These are phyloP conservation scores for Cyberlindnera mycetangii DNA, from an alignment of 805 yeast species.

Conservation along the genomic window DNA sequence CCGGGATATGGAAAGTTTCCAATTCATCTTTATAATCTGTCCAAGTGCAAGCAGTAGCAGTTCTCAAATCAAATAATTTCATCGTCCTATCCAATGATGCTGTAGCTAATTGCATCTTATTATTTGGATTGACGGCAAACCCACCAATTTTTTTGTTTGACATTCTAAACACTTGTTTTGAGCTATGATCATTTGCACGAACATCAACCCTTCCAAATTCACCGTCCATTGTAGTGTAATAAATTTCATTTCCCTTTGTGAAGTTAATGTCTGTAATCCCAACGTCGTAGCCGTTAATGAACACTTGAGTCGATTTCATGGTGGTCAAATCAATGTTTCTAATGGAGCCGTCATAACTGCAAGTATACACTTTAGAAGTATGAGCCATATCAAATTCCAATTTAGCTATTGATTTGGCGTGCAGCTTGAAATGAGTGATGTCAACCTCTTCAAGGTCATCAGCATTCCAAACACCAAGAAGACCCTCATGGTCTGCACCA, in stretches of 20 bases:
- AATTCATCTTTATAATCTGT: constrained; percentile 47
- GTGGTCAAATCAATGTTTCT: constrained; percentile 66
- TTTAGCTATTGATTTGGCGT: constrained; percentile 69
- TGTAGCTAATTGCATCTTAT: constrained; percentile 67
- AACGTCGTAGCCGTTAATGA: constrained; percentile 51
- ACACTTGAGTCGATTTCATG: constrained; percentile 56
- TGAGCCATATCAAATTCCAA: constrained; percentile 50
- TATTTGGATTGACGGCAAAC: constrained; percentile 71
- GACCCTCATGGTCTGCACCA: constrained; percentile 90
- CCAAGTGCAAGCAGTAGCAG: constrained; percentile 47
- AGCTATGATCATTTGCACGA: constrained; percentile 43
- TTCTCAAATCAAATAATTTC: constrained; percentile 84
- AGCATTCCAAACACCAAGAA: constrained; percentile 86
- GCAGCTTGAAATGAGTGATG: constrained; percentile 66
- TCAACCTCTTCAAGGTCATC: constrained; percentile 41
- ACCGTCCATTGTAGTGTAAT: constrained; percentile 77
- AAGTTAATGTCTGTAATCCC: constrained; percentile 78
- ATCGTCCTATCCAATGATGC: constrained; percentile 86
- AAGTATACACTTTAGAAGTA: constrained; percentile 57
- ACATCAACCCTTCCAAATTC: constrained; percentile 73
- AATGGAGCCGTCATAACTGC: constrained; percentile 87
- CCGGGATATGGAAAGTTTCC: constrained; percentile 37
- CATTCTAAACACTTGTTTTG: constrained; percentile 39
- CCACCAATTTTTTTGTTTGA: constrained; percentile 94
- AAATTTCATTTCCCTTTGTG: constrained; percentile 55